Percentiles rank a stretch among this genome's conserved stretches.
Conservation (phyloP, 179 eudicot genomes). For the Silene vulgaris region DNA sequence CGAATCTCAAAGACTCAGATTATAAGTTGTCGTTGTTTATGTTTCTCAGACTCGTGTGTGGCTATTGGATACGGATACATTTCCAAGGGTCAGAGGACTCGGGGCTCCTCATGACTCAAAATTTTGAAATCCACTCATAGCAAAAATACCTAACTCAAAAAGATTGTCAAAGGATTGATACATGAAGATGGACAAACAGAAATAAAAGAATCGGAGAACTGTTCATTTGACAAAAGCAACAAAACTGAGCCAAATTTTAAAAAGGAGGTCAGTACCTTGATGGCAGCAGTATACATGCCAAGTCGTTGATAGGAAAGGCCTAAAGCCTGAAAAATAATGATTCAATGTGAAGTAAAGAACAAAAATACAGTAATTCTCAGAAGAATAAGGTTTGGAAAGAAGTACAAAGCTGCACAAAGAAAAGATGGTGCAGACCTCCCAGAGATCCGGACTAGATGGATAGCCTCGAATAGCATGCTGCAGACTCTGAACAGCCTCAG, state of each 20-base stretch:
- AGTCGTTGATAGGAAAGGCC: conserved; percentile 86
- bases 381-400: background rate
- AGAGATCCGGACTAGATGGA: conserved; percentile 76
- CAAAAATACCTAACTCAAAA: conserved; percentile 2
- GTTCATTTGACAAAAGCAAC: conserved; percentile 8
- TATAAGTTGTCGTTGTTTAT: background rate
- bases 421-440: conserved; percentile 60
- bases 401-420: conserved; percentile 3
- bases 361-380: background rate
- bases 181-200: background rate
- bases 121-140: conserved; percentile 3
- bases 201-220: background rate
- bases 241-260: background rate
- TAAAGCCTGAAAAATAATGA: conserved; percentile 47
- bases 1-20: background rate
- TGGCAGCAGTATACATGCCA: conserved; percentile 96
- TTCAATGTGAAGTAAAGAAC: background rate
- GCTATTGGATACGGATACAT: background rate
- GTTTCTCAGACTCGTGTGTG: background rate
- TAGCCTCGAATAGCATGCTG: conserved; percentile 91
- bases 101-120: background rate
- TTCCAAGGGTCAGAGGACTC: background rate
- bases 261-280: conserved; percentile 52
- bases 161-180: background rate
- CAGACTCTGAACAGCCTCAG: conserved; percentile 83